Evolutionary conservation across 2,329 filamentous ascomycete genomes (phyloP).

Genomic region (Xylaria sp.): DNA sequence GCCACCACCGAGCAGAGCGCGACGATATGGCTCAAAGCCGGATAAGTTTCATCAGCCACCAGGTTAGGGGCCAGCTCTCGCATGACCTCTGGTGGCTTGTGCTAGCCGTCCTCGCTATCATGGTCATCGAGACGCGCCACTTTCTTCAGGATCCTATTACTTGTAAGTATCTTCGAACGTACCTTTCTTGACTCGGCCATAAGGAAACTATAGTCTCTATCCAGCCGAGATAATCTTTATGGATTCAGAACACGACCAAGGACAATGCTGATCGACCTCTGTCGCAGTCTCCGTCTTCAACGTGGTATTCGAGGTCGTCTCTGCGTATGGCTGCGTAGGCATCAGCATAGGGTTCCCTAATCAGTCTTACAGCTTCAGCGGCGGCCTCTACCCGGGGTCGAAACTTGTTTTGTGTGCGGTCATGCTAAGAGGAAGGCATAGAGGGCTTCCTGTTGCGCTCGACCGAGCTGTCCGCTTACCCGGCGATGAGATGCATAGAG

Average conservation of each 20-base stretch:
- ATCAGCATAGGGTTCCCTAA: conserved; percentile 65
- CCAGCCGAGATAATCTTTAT: background rate
- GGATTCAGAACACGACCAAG: background rate
- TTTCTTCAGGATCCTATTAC: conserved; percentile 63
- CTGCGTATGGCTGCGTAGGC: conserved; percentile 69
- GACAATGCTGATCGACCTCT: background rate
- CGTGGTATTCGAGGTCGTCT: conserved; percentile 66
- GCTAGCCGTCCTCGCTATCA: conserved; percentile 68
- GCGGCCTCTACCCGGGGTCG: conserved; percentile 63
- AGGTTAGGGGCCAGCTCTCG: conserved; percentile 69
- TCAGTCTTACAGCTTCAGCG: conserved; percentile 65
- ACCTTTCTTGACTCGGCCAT: background rate
- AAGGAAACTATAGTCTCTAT: background rate
- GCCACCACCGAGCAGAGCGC: conserved; percentile 16
- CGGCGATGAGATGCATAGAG: conserved; percentile 52
- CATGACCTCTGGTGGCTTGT: conserved; percentile 75
- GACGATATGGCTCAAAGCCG: conserved; percentile 51
- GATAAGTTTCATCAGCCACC: conserved; percentile 63
- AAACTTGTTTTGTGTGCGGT: conserved; percentile 69
- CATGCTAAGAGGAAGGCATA: conserved; percentile 66
- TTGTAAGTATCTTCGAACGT: conserved; percentile 44
- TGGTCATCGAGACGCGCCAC: conserved; percentile 66
- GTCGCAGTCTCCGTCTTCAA: conserved; percentile 64
- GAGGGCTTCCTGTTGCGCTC: conserved; percentile 65
- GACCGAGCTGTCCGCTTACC: conserved; percentile 63